Base-by-base conservation (phyloP, 495 filamentous ascomycete species). In the Tuber microsphaerosporum region DNA sequence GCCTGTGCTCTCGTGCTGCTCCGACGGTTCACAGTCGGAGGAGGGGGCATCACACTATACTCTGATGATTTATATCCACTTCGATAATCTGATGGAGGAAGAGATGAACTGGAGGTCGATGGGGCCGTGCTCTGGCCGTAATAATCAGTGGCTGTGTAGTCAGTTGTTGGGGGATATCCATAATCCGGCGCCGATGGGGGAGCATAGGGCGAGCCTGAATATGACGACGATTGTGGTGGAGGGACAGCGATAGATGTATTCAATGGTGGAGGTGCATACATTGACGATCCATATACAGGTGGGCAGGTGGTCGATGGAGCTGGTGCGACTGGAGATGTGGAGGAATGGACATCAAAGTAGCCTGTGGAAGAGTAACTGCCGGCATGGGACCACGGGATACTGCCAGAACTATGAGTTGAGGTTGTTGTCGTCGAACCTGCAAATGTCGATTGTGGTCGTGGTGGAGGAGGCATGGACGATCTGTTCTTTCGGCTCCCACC, bases 381-480 rank as follows among this genome's bases (percentile, higher is more conserved):
- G 37, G 43, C n/a, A 69, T 79, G 77, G 12, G 77, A 79, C 77
- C 77, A 79, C 9, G 77, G 78, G n/a, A 65, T 65, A 26, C 77
- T 73, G 19, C 43, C 75, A 39, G 77, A 69, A 65, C 70, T 73
- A n/a, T 79, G 77, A 20, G 77, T 72, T 14, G 77, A 79, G 41
- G 77, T 73, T 34, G 77, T 61, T 79, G 77, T 46, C 8, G 77
- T 71, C 42, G 77, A 70, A n/a, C 76, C 77, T 65, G 61, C 70
- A 73, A 82, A 82, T n/a, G 74, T 79, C 51, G 80, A 81, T n/a
- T 73, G 73, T 56, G 80, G 80, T 43, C 80, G 43, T 71, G 80
- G 80, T 37, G 80, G 80, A 56, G 80, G 80, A 22, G 80, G 80
- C 79, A 81, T 81, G 56, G 80, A 75, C 20, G 80, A 75, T 46